These are phyloP conservation scores for Hericium coralloides DNA, from an alignment of 768 basidiomycete species.

Conservation along the genomic window DNA sequence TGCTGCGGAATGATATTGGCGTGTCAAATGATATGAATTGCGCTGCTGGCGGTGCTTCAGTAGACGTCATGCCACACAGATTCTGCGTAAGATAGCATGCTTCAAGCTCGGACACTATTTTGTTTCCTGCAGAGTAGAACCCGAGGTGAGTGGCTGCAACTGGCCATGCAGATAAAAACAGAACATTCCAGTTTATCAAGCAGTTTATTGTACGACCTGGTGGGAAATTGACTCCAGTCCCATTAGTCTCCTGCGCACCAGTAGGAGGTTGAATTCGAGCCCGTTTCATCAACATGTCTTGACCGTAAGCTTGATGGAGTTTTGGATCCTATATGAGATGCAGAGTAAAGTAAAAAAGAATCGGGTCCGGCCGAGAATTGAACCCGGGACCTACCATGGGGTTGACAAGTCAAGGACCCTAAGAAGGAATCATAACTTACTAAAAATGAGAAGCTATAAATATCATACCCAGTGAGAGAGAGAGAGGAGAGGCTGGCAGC, in stretches of 20 bases:
- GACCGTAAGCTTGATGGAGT: no score
- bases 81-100: background rate
- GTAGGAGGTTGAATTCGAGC: no score
- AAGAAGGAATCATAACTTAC: conserved; percentile 59
- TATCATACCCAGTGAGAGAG: no score
- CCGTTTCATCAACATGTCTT: no score
- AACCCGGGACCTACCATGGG: conserved; percentile 80
- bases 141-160: background rate
- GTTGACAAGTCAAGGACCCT: conserved; percentile 19
- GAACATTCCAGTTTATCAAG: no score
- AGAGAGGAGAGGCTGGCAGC: no score
- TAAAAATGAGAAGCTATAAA: no score
- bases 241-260: no score
- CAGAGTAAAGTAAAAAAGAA: background rate
- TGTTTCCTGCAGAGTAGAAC: background rate
- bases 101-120: background rate
- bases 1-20: background rate
- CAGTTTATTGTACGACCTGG: no score
- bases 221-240: no score
- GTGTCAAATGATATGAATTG: background rate
- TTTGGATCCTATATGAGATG: no score
- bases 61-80: background rate
- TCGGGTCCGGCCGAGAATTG: conserved; percentile 65
- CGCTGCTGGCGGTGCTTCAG: background rate
- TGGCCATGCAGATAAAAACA: no score